These are phyloP conservation scores for Amanita thiersii DNA, from an alignment of 768 basidiomycete species.

Conservation along the genomic window DNA sequence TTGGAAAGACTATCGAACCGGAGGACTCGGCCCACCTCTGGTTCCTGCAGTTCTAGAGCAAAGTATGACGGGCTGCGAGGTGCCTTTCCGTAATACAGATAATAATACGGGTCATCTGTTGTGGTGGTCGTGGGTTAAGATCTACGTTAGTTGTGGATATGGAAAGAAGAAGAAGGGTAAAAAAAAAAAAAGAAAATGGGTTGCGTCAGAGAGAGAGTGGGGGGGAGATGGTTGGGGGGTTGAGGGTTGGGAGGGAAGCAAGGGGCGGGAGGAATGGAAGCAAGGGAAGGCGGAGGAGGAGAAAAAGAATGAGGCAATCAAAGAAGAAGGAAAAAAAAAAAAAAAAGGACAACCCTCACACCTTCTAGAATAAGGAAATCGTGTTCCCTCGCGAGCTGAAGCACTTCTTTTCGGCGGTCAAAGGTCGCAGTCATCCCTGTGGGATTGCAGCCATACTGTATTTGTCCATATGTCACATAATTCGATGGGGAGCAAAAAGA, in stretches of 20 bases:
- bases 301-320: background rate
- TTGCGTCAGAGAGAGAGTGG: conserved; percentile 3
- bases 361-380: conserved; percentile 85
- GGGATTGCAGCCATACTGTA: conserved; percentile 79
- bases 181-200: background rate
- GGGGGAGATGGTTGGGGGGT: background rate
- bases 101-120: conserved; percentile 74
- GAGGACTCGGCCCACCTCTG: conserved; percentile 68
- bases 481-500: background rate
- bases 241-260: background rate
- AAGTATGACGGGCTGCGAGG: conserved; percentile 76
- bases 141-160: background rate
- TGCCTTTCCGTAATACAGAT: conserved; percentile 62
- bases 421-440: conserved; percentile 72
- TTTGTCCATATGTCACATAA: background rate
- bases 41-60: conserved; percentile 59
- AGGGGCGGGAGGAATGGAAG: background rate
- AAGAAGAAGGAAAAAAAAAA: background rate
- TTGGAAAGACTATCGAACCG: conserved; percentile 91
- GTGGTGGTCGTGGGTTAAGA: background rate
- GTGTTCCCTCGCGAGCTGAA: conserved; percentile 63
- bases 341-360: conserved; percentile 17
- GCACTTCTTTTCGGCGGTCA: conserved; percentile 62
- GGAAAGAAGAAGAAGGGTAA: background rate
- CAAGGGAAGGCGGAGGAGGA: background rate